These are phyloP conservation scores for Setaria italica DNA, from an alignment of 202 grass and related monocot genomes.

Conservation along the genomic window DNA sequence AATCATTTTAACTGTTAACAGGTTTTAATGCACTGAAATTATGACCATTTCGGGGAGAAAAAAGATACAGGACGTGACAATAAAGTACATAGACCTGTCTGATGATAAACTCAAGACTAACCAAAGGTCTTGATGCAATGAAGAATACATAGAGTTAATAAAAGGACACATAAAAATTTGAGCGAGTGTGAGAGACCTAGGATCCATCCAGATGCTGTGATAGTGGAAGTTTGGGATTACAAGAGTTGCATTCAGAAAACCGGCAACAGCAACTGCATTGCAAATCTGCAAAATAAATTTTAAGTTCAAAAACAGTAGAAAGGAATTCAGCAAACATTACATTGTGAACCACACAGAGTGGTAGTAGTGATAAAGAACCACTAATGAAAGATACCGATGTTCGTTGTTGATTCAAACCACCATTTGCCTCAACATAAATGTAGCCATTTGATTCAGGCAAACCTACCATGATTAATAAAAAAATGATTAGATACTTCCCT, in stretches of 20 bases:
- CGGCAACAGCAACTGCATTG: conserved; percentile 98
- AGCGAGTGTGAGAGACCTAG: conserved; percentile 61
- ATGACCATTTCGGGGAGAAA: neutral
- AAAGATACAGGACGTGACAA: neutral
- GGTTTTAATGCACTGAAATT: neutral
- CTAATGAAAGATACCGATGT: conserved; percentile 69
- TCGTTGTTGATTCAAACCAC: conserved; percentile 97
- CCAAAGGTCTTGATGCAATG: neutral
- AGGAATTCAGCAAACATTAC: conserved; percentile 17
- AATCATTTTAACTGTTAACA: neutral
- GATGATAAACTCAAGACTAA: conserved; percentile 28
- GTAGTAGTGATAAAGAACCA: conserved; percentile 20
- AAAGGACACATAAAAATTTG: conserved; percentile 5
- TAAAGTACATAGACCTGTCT: neutral
- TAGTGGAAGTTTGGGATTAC: conserved; percentile 97
- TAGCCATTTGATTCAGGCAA: conserved; percentile 93
- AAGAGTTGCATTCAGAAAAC: conserved; percentile 96
- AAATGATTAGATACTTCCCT: conserved; percentile 36
- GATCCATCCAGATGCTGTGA: conserved; percentile 99
- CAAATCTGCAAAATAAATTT: conserved; percentile 72
- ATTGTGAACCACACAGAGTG: neutral
- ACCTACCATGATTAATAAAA: conserved; percentile 53
- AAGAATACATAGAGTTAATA: neutral
- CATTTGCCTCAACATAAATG: conserved; percentile 97
- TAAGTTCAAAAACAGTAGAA: conserved; percentile 37